Evolutionary conservation across 2,329 filamentous ascomycete species (phyloP).

Genomic region (Ramichloridium luteum): DNA sequence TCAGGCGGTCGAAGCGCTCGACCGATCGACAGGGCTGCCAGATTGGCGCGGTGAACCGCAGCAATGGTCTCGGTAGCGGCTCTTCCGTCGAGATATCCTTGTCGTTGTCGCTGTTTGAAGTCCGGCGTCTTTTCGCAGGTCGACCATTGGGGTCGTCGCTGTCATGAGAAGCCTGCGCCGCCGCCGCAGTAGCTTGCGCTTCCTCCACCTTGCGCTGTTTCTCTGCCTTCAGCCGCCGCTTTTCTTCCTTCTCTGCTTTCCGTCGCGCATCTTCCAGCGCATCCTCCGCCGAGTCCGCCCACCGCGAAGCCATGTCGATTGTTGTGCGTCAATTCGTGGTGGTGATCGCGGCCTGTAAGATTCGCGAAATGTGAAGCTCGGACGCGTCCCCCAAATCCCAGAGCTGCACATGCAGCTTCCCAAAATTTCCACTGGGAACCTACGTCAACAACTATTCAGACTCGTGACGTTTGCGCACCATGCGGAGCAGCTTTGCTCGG

Average conservation of each 20-base stretch:
- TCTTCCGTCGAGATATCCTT: slow-evolving; percentile 22
- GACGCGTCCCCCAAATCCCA: too few species aligned
- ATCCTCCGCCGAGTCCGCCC: slow-evolving; percentile 78
- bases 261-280: slow-evolving; percentile 57
- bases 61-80: slow-evolving; percentile 40
- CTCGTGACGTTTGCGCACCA: too few species aligned
- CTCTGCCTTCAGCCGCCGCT: slow-evolving; percentile 70
- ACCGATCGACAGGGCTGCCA: slow-evolving; percentile 68
- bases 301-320: slow-evolving; percentile 52
- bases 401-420: too few species aligned
- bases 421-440: too few species aligned
- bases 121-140: slow-evolving; percentile 49
- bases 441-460: too few species aligned
- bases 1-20: slow-evolving; percentile 80
- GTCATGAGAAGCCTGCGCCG: slow-evolving; percentile 12
- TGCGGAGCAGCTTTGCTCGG: slow-evolving; percentile 15
- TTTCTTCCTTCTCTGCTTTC: slow-evolving; percentile 77
- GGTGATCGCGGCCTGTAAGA: too few species aligned
- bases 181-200: slow-evolving; percentile 26
- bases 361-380: too few species aligned
- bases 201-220: slow-evolving; percentile 60
- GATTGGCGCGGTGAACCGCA: slow-evolving; percentile 56
- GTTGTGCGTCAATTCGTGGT: too few species aligned
- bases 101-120: slow-evolving; percentile 39
- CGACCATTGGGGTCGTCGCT: slow-evolving; percentile 22